These are phyloP conservation scores for Tolypocladium amazonense DNA, from an alignment of 2,329 filamentous ascomycete genomes.

Conservation along the genomic window DNA sequence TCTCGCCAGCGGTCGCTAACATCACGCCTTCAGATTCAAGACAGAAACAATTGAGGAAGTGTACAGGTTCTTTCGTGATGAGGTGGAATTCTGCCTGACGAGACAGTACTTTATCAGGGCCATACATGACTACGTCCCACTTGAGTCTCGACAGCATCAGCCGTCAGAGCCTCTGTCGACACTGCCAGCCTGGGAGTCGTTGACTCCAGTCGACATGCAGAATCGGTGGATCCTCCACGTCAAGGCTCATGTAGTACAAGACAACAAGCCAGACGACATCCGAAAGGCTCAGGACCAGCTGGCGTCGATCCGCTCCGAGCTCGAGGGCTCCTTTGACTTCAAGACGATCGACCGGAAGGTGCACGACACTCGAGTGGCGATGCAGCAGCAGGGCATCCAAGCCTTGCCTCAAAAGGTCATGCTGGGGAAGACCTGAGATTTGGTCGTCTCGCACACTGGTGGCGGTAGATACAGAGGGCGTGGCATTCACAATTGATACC, in stretches of 20 bases:
- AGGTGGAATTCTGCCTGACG: slow-evolving; percentile 41
- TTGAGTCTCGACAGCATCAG: slow-evolving; percentile 13
- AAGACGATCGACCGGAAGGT: slow-evolving; percentile 39
- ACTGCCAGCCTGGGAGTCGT: slow-evolving; percentile 35
- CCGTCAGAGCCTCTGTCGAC: slow-evolving; percentile 8
- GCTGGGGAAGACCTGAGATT: slow-evolving; percentile 18
- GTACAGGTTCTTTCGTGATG: slow-evolving; percentile 41
- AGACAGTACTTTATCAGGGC: slow-evolving; percentile 32
- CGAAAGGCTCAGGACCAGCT: slow-evolving; percentile 44
- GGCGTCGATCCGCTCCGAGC: slow-evolving; percentile 30
- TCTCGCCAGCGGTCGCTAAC: background rate
- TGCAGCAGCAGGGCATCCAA: slow-evolving; percentile 26
- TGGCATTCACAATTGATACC: background rate
- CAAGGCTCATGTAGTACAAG: slow-evolving; percentile 42
- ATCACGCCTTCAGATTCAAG: slow-evolving; percentile 30
- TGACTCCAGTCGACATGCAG: slow-evolving; percentile 37
- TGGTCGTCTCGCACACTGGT: background rate
- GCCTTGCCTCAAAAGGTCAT: slow-evolving; percentile 26
- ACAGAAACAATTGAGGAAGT: slow-evolving; percentile 43
- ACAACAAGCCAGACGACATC: slow-evolving; percentile 47
- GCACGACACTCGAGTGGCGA: slow-evolving; percentile 38
- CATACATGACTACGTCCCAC: slow-evolving; percentile 19
- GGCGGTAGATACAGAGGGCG: background rate
- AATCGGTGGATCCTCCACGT: slow-evolving; percentile 45
- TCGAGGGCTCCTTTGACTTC: slow-evolving; percentile 44